A percentile compares a stretch with the other conserved stretches of the same genome.
phyloP scores from a whole-genome alignment of 2,329 filamentous ascomycete species.

The Diplodia mutila region DNA sequence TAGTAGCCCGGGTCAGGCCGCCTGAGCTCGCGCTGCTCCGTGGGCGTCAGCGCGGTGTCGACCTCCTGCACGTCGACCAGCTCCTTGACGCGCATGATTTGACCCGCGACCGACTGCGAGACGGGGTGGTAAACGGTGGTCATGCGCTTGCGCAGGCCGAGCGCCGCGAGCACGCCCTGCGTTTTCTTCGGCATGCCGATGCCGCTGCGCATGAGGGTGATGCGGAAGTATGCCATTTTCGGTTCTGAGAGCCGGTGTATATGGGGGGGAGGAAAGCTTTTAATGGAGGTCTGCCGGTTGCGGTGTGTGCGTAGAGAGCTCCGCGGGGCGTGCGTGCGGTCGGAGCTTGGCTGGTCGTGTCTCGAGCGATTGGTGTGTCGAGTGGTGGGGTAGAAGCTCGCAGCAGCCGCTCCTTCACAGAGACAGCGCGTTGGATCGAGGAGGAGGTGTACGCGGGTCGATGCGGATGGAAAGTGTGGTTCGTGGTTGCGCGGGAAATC shows the following conservation, averaged over 20 bases:
- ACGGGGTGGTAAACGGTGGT: constrained; percentile 90
- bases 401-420: background rate
- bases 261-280: background rate
- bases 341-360: background rate
- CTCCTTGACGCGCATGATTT: constrained; percentile 94
- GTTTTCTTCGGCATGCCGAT: constrained; percentile 82
- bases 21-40: constrained; percentile 71
- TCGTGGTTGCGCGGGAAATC: constrained; percentile 3
- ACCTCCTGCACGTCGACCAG: constrained; percentile 83
- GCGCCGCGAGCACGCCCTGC: constrained; percentile 78
- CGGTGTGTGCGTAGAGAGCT: background rate
- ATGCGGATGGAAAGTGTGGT: constrained; percentile 8
- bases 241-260: background rate
- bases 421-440: background rate
- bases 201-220: constrained; percentile 85
- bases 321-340: background rate
- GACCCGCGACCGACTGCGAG: constrained; percentile 77
- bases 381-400: background rate
- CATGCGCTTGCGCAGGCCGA: constrained; percentile 83
- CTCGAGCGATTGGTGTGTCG: background rate
- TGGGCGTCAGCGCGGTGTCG: constrained; percentile 63
- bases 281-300: constrained; percentile 2
- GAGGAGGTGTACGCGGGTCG: background rate
- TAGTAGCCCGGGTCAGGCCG: constrained; percentile 81
- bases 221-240: constrained; percentile 80